phyloP scores from a whole-genome alignment of 108 stramenopile genomes.

The Skeletonema costatum region DNA sequence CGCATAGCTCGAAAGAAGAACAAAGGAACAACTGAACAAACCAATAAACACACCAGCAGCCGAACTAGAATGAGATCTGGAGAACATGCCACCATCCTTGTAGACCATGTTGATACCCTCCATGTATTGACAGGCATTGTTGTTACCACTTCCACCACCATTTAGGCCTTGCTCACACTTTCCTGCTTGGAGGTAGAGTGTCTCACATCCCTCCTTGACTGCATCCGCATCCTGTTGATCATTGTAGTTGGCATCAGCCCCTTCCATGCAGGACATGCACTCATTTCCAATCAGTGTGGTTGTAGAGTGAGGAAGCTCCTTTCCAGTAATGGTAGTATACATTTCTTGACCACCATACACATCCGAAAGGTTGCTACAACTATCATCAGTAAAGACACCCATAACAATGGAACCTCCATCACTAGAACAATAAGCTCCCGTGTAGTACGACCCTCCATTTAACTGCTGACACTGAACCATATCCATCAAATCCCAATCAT shows the following conservation, averaged over 20 bases:
- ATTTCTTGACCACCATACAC: conserved; percentile 46
- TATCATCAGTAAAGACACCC: conserved; percentile 82
- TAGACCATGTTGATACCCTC: conserved; percentile 78
- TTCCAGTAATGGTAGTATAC: conserved; percentile 47
- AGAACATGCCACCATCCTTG: conserved; percentile 64
- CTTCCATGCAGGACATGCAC: conserved; percentile 73
- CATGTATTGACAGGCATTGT: conserved; percentile 85
- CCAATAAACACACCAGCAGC: conserved; percentile 69
- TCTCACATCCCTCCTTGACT: conserved; percentile 70
- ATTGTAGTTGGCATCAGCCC: conserved; percentile 41
- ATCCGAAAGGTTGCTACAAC: conserved; percentile 68
- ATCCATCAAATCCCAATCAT: conserved; percentile 49
- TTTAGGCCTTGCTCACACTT: conserved; percentile 74
- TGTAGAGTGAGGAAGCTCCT: conserved; percentile 59
- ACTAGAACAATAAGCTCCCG: conserved; percentile 84
- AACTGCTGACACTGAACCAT: conserved; percentile 42
- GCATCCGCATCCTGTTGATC: conserved; percentile 50
- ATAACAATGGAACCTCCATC: conserved; percentile 75
- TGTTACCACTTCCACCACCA: conserved; percentile 18
- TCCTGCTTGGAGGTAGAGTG: conserved; percentile 66
- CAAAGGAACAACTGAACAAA: conserved; percentile 76
- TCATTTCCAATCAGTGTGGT: conserved; percentile 62
- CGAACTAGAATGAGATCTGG: conserved; percentile 5
- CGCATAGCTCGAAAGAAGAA: conserved; percentile 76
- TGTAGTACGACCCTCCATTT: conserved; percentile 56